These are phyloP conservation scores for Fusarium sp. DNA, from an alignment of 2,329 filamentous ascomycete species.

Conservation along the genomic window DNA sequence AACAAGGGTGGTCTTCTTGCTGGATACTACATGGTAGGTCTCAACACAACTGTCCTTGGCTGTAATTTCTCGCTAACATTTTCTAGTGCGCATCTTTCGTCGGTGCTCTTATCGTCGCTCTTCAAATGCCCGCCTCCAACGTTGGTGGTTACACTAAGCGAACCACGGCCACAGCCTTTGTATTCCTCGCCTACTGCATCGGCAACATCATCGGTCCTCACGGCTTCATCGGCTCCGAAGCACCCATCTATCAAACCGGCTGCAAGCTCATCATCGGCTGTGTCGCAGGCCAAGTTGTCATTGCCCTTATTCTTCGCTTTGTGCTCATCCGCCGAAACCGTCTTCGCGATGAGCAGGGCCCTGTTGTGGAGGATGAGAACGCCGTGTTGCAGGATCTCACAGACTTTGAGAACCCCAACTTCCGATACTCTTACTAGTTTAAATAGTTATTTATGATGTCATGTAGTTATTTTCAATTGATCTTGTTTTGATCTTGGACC, in stretches of 20 bases:
- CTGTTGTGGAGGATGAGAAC: conserved; percentile 32
- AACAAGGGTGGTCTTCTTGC: conserved; percentile 60
- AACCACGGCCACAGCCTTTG: conserved; percentile 58
- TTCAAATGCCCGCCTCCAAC: conserved; percentile 64
- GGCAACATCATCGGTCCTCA: conserved; percentile 44
- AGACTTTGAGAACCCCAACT: conserved; percentile 45
- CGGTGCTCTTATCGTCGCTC: conserved; percentile 63
- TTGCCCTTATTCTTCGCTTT: conserved; percentile 34
- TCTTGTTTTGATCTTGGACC: not conserved
- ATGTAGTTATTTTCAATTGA: conserved; percentile 10
- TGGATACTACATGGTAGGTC: conserved; percentile 61
- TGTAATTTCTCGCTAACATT: accelerated
- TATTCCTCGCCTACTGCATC: conserved; percentile 58
- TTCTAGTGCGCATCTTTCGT: conserved; percentile 57
- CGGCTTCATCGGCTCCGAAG: conserved; percentile 58
- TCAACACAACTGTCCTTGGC: accelerated
- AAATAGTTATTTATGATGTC: not conserved
- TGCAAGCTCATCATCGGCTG: conserved; percentile 53
- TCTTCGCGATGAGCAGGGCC: conserved; percentile 37
- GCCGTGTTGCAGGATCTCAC: conserved; percentile 42
- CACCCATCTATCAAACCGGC: conserved; percentile 63
- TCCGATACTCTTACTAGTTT: conserved; percentile 42
- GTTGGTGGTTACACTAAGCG: conserved; percentile 62
- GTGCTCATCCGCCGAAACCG: conserved; percentile 42
- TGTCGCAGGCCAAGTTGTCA: conserved; percentile 31